Conservation (phyloP, 768 basidiomycete genomes). For the Lactifluus subvellereus region DNA sequence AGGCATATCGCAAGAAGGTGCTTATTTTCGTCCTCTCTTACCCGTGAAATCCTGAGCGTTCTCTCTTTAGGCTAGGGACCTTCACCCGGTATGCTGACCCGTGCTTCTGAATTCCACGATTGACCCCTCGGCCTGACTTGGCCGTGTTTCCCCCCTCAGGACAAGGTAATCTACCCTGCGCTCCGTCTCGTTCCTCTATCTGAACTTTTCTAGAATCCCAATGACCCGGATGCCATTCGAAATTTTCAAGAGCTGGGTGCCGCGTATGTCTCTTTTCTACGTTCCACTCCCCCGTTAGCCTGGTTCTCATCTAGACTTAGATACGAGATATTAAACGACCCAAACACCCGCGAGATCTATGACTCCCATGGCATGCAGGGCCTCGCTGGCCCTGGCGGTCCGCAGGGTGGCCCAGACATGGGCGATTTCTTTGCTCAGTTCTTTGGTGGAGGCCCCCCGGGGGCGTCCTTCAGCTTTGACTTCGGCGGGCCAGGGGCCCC, state of each 20-base stretch:
- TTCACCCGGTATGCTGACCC: conserved; percentile 65
- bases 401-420: conserved; percentile 40
- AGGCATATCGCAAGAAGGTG: conserved; percentile 91
- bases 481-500: conserved; percentile 35
- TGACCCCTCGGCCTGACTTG: conserved; percentile 15
- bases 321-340: conserved; percentile 77
- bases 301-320: conserved; percentile 33
- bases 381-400: conserved; percentile 44
- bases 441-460: conserved; percentile 47
- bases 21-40: conserved; percentile 26
- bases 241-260: conserved; percentile 88
- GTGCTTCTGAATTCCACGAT: conserved; percentile 6
- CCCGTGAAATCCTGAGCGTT: conserved; percentile 24
- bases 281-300: background rate
- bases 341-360: conserved; percentile 62
- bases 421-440: conserved; percentile 75
- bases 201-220: conserved; percentile 62
- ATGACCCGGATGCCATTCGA: conserved; percentile 75
- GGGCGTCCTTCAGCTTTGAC: conserved; percentile 63
- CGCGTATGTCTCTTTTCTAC: conserved; percentile 50
- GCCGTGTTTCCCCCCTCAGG: conserved; percentile 37
- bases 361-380: conserved; percentile 71
- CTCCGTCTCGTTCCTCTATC: background rate
- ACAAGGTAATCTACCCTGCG: conserved; percentile 45
- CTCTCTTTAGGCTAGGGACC: conserved; percentile 64